These are phyloP conservation scores for Raddia distichophylla DNA, from an alignment of 176 grass and related monocot genomes.

Conservation along the genomic window DNA sequence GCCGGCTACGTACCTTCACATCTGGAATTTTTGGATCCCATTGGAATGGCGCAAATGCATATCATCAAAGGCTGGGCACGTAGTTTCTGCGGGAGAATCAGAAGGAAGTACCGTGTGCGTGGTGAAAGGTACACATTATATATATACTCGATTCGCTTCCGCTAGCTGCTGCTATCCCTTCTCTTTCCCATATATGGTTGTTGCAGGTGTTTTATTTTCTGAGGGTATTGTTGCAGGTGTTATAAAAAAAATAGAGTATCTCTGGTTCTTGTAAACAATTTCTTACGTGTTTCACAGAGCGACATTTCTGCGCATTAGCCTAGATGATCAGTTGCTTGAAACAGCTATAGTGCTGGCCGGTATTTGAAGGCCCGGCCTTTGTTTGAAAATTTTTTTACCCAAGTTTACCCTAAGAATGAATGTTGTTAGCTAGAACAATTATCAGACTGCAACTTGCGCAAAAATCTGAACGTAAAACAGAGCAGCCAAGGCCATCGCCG, in stretches of 20 bases:
- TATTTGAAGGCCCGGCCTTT: background rate
- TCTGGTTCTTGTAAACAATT: background rate
- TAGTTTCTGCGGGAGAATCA: background rate
- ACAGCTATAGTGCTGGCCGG: background rate
- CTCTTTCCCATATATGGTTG: background rate
- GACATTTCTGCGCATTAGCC: background rate
- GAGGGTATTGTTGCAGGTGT: too few species aligned
- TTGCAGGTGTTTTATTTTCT: background rate
- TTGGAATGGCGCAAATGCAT: background rate
- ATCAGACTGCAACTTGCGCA: background rate
- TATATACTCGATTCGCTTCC: background rate
- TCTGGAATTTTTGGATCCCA: too few species aligned
- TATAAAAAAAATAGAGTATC: background rate
- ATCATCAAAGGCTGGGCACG: background rate
- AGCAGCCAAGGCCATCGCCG: background rate
- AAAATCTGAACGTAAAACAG: background rate
- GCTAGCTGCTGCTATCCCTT: background rate
- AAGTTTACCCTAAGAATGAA: background rate
- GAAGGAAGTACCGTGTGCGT: background rate
- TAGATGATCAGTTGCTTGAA: background rate
- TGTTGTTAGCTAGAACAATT: background rate
- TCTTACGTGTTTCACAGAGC: background rate
- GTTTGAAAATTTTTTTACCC: background rate
- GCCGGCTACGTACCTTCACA: background rate
- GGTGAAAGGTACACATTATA: slow-evolving; percentile 15